phyloP scores from a whole-genome alignment of 2,329 filamentous ascomycete genomes.

The Hymenoscyphus salicellus region DNA sequence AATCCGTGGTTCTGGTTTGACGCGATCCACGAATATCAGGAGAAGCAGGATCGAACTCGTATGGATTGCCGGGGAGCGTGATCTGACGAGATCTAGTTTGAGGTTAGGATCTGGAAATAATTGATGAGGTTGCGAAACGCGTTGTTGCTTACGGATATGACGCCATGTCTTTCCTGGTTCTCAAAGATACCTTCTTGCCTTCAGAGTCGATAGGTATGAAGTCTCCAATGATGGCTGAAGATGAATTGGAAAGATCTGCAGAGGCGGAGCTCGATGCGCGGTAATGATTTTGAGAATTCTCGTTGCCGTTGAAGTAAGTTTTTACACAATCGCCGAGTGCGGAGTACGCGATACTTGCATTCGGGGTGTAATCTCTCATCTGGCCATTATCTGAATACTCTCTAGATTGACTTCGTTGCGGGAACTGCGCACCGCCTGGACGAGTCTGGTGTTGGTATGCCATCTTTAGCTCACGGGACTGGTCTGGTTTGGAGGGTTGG shows the following conservation, averaged over 20 bases:
- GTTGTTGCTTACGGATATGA: slow-evolving; percentile 3
- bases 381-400: background rate
- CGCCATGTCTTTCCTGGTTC: background rate
- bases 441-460: background rate
- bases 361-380: background rate
- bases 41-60: slow-evolving; percentile 33
- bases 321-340: slow-evolving; percentile 2
- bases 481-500: background rate
- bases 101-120: background rate
- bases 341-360: background rate
- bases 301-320: background rate
- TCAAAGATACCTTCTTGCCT: slow-evolving; percentile 4
- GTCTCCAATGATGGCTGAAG: slow-evolving; percentile 29
- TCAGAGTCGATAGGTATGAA: slow-evolving; percentile 25
- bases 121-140: background rate
- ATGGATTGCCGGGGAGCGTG: slow-evolving; percentile 18
- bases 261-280: background rate
- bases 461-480: background rate
- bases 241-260: slow-evolving; percentile 15
- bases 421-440: background rate
- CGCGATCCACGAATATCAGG: slow-evolving; percentile 15
- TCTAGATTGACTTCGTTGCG: background rate
- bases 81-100: background rate
- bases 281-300: background rate
- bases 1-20: slow-evolving; percentile 29